Percentiles rank a stretch among this genome's conserved stretches.
Evolutionary conservation across 2,329 filamentous ascomycete genomes (phyloP).

Genomic region (Phialophora tarda): DNA sequence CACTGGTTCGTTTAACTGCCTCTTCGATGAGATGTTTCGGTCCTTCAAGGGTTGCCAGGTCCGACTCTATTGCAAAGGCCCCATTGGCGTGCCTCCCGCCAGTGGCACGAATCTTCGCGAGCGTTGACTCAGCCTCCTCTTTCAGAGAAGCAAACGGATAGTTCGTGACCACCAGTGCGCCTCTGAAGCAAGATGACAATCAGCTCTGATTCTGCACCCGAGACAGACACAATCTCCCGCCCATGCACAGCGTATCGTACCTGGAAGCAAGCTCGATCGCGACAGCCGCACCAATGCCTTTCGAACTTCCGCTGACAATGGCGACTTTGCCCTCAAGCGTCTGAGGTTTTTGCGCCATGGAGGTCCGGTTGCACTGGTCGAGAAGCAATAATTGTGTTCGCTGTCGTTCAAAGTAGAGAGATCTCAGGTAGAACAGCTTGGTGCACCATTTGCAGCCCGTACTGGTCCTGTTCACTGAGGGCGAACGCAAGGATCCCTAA

Average conservation of each 20-base stretch:
- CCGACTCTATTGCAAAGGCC: slow-evolving; percentile 18
- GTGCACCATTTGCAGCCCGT: neutral
- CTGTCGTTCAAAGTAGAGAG: neutral
- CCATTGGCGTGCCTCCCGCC: slow-evolving; percentile 10
- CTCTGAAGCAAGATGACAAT: neutral
- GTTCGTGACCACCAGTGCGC: slow-evolving; percentile 20
- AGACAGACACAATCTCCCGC: neutral
- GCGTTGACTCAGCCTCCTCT: slow-evolving; percentile 12
- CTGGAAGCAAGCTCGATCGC: slow-evolving; percentile 41
- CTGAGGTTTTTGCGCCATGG: slow-evolving; percentile 22
- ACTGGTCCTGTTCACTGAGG: neutral
- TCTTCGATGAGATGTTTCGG: slow-evolving; percentile 22
- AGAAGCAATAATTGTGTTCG: neutral
- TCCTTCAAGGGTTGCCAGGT: slow-evolving; percentile 22
- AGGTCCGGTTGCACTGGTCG: neutral
- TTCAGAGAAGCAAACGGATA: slow-evolving; percentile 15
- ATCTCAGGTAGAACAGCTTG: neutral
- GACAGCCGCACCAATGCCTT: slow-evolving; percentile 57
- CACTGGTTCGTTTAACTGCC: slow-evolving; percentile 7
- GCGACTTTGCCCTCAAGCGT: slow-evolving; percentile 41
- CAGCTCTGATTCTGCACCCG: neutral
- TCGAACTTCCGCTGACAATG: slow-evolving; percentile 58
- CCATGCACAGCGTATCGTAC: neutral
- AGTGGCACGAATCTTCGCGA: slow-evolving; percentile 16
- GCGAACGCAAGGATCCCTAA: neutral